These are phyloP conservation scores for Diaporthe ampelina DNA, from an alignment of 2,329 filamentous ascomycete species.

Conservation along the genomic window DNA sequence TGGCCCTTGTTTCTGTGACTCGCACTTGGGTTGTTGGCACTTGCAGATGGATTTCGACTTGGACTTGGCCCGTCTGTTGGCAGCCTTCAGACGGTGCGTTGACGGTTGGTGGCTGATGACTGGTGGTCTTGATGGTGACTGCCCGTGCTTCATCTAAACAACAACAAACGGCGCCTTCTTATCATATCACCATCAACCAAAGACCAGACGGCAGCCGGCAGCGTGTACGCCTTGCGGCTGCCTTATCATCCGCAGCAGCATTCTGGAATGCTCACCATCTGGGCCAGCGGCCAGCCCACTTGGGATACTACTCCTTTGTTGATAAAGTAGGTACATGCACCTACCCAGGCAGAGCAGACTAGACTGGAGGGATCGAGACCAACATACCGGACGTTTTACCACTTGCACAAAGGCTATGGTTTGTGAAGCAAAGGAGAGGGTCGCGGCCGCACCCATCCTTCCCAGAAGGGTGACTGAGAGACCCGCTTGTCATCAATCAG, in stretches of 20 bases:
- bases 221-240: constrained; percentile 12
- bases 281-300: neutral
- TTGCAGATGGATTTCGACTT: constrained; percentile 11
- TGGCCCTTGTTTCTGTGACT: neutral
- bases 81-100: neutral
- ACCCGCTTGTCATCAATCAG: neutral
- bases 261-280: neutral
- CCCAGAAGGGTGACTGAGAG: constrained; percentile 3
- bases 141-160: neutral
- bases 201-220: neutral
- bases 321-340: neutral
- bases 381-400: constrained; percentile 24
- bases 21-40: neutral
- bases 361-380: neutral
- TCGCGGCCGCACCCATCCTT: constrained; percentile 10
- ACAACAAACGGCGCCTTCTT: constrained; percentile 22
- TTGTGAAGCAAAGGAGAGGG: neutral
- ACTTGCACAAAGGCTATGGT: constrained; percentile 5
- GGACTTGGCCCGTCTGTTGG: constrained; percentile 15
- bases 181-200: neutral
- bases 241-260: neutral
- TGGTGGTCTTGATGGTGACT: constrained; percentile 4
- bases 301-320: constrained; percentile 4
- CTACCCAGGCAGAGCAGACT: constrained; percentile 7
- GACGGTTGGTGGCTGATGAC: neutral